Evolutionary conservation across 73 alveolate genomes (phyloP).

Genomic region (Symbiodinium natans): DNA sequence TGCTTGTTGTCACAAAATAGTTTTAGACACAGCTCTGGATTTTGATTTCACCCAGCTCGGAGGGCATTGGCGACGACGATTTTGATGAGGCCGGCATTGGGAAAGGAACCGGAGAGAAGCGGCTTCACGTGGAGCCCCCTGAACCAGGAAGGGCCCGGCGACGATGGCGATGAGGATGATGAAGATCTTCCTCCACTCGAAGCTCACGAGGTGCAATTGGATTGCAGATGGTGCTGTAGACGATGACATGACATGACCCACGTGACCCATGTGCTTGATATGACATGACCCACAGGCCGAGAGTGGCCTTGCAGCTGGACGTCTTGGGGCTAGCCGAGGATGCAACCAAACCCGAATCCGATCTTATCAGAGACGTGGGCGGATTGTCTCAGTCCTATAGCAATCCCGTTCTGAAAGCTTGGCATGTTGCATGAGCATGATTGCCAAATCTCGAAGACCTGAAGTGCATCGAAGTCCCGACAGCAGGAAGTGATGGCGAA

Average conservation of each 20-base stretch:
- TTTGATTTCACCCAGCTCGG: no score
- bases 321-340: conserved; percentile 27
- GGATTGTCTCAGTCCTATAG: background rate
- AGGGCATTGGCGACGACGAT: conserved; percentile 87
- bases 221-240: no score
- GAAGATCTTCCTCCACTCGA: conserved; percentile 57
- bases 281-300: no score
- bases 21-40: no score
- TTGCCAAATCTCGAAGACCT: no score
- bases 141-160: background rate
- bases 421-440: background rate
- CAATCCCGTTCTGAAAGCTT: background rate
- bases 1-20: no score
- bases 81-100: conserved; percentile 23
- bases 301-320: background rate
- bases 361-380: background rate
- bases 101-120: background rate
- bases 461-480: no score
- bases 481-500: conserved; percentile 85
- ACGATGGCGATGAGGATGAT: conserved; percentile 72
- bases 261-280: no score
- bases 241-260: no score
- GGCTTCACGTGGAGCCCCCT: background rate
- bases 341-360: no score
- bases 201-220: conserved; percentile 32